These are phyloP conservation scores for Umbelopsis isabellina DNA, from an alignment of 192 early-diverging fungal genomes.

Conservation along the genomic window DNA sequence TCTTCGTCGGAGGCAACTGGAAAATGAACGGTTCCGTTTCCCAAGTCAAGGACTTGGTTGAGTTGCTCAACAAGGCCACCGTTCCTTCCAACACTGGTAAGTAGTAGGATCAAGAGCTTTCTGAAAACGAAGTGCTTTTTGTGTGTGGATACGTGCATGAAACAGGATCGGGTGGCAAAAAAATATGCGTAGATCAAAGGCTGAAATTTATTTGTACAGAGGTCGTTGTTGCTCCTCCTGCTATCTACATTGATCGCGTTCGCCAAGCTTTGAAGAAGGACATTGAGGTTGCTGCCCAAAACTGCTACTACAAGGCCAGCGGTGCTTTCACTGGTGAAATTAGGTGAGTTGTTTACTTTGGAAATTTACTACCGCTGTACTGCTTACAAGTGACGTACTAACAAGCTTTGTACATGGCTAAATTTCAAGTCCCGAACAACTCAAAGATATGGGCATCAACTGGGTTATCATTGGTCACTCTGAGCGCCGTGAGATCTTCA, in stretches of 20 bases:
- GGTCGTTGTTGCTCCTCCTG: conserved; percentile 89
- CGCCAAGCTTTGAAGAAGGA: conserved; percentile 76
- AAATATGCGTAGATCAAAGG: not conserved
- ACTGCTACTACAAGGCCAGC: conserved; percentile 82
- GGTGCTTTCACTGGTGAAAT: conserved; percentile 99
- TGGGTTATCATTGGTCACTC: conserved; percentile 99
- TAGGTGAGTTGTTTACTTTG: conserved; percentile 48
- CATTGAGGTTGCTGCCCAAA: conserved; percentile 94
- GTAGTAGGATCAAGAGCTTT: too few relatives aligned
- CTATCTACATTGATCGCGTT: conserved; percentile 81
- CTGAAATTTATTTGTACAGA: conserved; percentile 57
- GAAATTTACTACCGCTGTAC: not conserved
- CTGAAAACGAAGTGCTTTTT: too few relatives aligned
- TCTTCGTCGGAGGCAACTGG: conserved; percentile 91
- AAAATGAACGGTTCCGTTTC: conserved; percentile 95
- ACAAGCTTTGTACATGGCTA: not conserved
- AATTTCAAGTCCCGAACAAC: conserved; percentile 75
- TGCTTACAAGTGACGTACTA: not conserved
- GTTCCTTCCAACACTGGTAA: conserved; percentile 43
- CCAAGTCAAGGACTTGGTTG: conserved; percentile 76
- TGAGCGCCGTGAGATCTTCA: conserved; percentile 93
- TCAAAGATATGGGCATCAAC: conserved; percentile 92
- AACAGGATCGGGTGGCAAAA: not conserved
- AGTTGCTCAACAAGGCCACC: conserved; percentile 74
- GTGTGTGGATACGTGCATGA: too few relatives aligned